phyloP scores from a whole-genome alignment of 2,329 filamentous ascomycete genomes.

The Botryotinia convoluta region DNA sequence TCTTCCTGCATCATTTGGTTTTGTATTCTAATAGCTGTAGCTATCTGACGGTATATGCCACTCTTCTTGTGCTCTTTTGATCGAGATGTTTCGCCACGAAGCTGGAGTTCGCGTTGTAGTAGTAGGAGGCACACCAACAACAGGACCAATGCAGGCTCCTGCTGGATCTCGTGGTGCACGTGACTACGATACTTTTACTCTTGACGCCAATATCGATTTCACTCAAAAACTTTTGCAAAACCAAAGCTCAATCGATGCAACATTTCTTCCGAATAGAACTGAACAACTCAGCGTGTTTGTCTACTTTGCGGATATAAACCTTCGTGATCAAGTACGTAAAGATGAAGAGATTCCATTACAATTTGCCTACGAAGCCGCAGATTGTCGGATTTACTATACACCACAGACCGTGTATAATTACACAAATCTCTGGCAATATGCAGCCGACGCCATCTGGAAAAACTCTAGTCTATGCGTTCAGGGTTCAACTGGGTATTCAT shows the following conservation, averaged over 20 bases:
- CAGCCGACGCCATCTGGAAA: constrained; percentile 42
- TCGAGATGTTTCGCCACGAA: constrained; percentile 52
- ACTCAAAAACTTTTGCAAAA: constrained; percentile 25
- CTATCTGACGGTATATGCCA: constrained; percentile 59
- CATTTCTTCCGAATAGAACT: constrained; percentile 32
- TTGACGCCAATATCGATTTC: constrained; percentile 32
- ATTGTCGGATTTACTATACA: constrained; percentile 60
- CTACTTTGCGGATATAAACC: constrained; percentile 42
- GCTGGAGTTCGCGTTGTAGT: constrained; percentile 53
- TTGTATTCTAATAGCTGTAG: constrained; percentile 37
- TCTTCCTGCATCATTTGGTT: background rate
- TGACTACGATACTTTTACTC: constrained; percentile 32
- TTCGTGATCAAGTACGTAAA: constrained; percentile 41
- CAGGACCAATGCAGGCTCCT: constrained; percentile 52
- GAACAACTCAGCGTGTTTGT: constrained; percentile 24
- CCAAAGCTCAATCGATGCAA: constrained; percentile 17
- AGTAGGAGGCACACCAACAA: constrained; percentile 49
- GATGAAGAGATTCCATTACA: constrained; percentile 47
- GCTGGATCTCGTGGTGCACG: constrained; percentile 50
- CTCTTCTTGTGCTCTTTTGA: constrained; percentile 57
- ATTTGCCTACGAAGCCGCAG: constrained; percentile 59
- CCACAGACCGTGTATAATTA: constrained; percentile 50
- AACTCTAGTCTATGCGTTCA: constrained; percentile 38
- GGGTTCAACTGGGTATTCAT: constrained; percentile 25
- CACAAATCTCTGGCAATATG: constrained; percentile 49